phyloP scores from a whole-genome alignment of 805 yeast genomes.

The Candida anglica region DNA sequence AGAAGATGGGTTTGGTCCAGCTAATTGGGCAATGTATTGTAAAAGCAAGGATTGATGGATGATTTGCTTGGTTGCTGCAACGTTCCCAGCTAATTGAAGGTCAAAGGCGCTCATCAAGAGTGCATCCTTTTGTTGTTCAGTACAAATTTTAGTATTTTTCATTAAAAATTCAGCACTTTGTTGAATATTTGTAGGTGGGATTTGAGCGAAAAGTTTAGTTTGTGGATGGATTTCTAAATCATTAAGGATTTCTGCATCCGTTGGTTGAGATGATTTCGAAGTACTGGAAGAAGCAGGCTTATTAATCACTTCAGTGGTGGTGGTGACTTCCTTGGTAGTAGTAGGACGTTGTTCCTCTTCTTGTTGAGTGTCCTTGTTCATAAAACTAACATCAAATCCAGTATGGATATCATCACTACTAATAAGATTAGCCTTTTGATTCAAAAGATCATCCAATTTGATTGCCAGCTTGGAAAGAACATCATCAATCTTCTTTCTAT shows the following conservation, averaged over 20 bases:
- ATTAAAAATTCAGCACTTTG: constrained; percentile 50
- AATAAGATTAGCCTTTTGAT: constrained; percentile 71
- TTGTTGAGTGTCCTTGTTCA: constrained; percentile 52
- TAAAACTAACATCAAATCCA: constrained; percentile 83
- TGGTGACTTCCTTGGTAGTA: constrained; percentile 7
- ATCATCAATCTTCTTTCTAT: constrained; percentile 65
- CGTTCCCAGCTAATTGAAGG: constrained; percentile 61
- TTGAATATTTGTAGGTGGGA: constrained; percentile 46
- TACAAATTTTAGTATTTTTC: constrained; percentile 63
- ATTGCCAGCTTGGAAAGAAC: constrained; percentile 61
- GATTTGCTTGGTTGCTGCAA: constrained; percentile 52
- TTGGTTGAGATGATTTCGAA: constrained; percentile 5
- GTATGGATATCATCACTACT: constrained; percentile 89
- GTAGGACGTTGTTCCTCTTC: constrained; percentile 8
- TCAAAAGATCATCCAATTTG: constrained; percentile 61
- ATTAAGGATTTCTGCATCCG: constrained; percentile 33
- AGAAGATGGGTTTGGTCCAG: constrained; percentile 26
- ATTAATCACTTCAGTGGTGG: not conserved
- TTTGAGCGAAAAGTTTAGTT: constrained; percentile 61
- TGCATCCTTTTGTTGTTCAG: constrained; percentile 85
- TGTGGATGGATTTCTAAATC: constrained; percentile 56
- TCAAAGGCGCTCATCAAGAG: constrained; percentile 92
- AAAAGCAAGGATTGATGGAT: constrained; percentile 77
- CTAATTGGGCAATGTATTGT: constrained; percentile 59
- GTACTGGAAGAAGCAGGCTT: constrained; percentile 3